Conservation (phyloP, 2,329 filamentous ascomycete species). For the Coleophoma cylindrospora region DNA sequence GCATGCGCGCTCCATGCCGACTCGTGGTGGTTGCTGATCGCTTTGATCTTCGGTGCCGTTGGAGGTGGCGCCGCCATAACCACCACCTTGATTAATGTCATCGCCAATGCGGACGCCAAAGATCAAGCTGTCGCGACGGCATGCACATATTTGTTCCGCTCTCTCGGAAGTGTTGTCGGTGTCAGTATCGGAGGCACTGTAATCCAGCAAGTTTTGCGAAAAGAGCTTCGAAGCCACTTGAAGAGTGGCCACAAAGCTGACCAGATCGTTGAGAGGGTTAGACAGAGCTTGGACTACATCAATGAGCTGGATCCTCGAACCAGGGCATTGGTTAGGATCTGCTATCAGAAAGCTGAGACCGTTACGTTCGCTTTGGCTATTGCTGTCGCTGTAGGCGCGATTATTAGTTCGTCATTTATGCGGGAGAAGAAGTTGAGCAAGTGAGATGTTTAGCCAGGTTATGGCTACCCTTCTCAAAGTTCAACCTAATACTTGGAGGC, state of each 20-base stretch:
- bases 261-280: slow-evolving; percentile 62
- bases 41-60: slow-evolving; percentile 45
- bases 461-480: too few species aligned
- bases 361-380: slow-evolving; percentile 35
- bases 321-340: slow-evolving; percentile 54
- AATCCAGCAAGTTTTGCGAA: slow-evolving; percentile 63
- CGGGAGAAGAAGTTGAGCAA: slow-evolving; percentile 46
- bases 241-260: slow-evolving; percentile 52
- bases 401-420: slow-evolving; percentile 44
- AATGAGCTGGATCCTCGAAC: slow-evolving; percentile 55
- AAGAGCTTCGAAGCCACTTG: slow-evolving; percentile 47
- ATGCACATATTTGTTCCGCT: slow-evolving; percentile 77
- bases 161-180: slow-evolving; percentile 66
- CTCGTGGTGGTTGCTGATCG: slow-evolving; percentile 47
- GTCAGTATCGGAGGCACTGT: slow-evolving; percentile 61
- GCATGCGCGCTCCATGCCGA: slow-evolving; percentile 48
- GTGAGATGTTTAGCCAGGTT: not conserved
- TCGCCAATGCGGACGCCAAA: slow-evolving; percentile 61
- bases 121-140: slow-evolving; percentile 74
- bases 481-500: too few species aligned
- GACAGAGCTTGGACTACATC: slow-evolving; percentile 67
- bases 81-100: slow-evolving; percentile 64
- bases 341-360: slow-evolving; percentile 51
- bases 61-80: slow-evolving; percentile 60
- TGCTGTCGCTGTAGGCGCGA: slow-evolving; percentile 30